These are phyloP conservation scores for Trichoderma sp. DNA, from an alignment of 2,329 filamentous ascomycete species.

Conservation along the genomic window DNA sequence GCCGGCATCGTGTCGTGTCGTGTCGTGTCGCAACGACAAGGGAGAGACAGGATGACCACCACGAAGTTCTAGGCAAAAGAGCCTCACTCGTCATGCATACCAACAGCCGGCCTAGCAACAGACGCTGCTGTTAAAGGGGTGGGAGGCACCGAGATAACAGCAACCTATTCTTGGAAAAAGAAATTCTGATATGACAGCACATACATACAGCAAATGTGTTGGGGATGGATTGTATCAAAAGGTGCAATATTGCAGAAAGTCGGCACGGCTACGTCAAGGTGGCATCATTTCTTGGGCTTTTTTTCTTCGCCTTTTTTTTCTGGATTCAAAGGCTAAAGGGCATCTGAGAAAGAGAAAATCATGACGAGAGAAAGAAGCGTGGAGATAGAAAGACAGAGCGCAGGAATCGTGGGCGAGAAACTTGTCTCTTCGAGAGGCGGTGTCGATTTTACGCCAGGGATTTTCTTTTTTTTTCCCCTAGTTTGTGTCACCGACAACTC, in stretches of 20 bases:
- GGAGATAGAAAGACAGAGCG: neutral
- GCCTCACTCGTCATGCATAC: constrained; percentile 4
- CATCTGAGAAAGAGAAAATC: neutral
- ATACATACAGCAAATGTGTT: constrained; percentile 11
- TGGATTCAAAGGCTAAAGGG: neutral
- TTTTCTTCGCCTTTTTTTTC: neutral
- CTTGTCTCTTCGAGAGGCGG: constrained; percentile 7
- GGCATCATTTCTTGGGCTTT: constrained; percentile 12
- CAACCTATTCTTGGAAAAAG: neutral
- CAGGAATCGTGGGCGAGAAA: neutral
- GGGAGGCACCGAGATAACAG: constrained; percentile 3
- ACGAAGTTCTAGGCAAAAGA: neutral
- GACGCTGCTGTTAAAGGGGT: neutral
- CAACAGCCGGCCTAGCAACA: neutral
- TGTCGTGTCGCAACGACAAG: constrained; percentile 4
- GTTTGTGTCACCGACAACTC: constrained; percentile 19
- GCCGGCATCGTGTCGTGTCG: neutral
- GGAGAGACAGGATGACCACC: neutral
- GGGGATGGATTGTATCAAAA: neutral
- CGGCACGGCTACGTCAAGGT: constrained; percentile 14
- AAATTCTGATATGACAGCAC: constrained; percentile 5
- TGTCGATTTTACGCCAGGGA: neutral
- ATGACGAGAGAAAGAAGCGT: neutral
- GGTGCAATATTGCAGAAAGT: neutral
- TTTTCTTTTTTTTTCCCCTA: neutral